Base-by-base conservation (phyloP, 768 basidiomycete genomes). In the Cystofilobasidium capitatum region DNA sequence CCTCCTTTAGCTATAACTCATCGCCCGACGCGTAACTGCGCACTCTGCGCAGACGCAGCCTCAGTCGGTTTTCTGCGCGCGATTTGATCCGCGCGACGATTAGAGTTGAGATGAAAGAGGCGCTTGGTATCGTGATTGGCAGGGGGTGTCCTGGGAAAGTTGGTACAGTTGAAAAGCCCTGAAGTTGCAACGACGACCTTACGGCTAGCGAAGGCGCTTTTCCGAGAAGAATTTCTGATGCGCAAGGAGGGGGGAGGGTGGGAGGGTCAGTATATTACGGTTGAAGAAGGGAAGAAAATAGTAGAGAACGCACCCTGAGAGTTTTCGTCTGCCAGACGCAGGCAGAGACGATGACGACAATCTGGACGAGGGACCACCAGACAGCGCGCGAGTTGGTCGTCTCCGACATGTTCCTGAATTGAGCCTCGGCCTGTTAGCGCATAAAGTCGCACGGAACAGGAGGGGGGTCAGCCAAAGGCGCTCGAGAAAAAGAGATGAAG, bases 291-390 rank as follows among this genome's bases (percentile, higher is more conserved):
- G n/a, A 51, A 22, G 22, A 10, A 44, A 39, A 31, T 37, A 42
- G 24, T 17, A 58, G 35, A 33, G 26, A 14, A 78, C 84, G 74
- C 73, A 91, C 89, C 81, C 85, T 89, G 67, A 99, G 80, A 82
- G 97, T 89, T 74, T 89, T 81, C 75, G 96, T 80, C 77, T 98
- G 96, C 93, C 94, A 97, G 36, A 83, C 81, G 73, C 90, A 97
- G 2, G 93, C 94, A 22, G 79, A 83, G 54, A 97, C 77, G 49
- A 99, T 78, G 14, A 94, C 86, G 17, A 82, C 77, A 66, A 98
- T 90, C 81, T 99, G 94, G 39, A 84, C 82, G 33, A 97, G 57
- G 73, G 86, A 91, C 78, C 96, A 98, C 90, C 91, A 98, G 54
- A 98, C 88, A 1, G 96, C 92, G 69, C 86, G 80, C n/a, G 86